A percentile compares a stretch with the other conserved stretches of the same genome.
Evolutionary conservation across 1,284 basidiomycete genomes (phyloP).

Genomic region (Volvariella volvacea): DNA sequence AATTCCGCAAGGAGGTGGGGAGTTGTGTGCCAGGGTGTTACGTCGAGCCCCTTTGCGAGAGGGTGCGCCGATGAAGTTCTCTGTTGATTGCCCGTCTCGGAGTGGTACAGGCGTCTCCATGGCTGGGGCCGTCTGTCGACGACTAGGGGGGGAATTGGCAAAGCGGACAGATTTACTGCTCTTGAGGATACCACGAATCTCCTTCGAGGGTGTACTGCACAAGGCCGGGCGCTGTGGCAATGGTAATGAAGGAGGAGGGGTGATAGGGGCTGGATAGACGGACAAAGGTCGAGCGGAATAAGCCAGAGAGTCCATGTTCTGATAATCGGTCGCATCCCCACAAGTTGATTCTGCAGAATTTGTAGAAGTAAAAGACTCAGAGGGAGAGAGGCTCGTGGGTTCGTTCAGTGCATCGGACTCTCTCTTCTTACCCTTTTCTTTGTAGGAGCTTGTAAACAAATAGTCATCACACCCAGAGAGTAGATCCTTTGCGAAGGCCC

Average conservation of each 20-base stretch:
- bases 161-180: constrained; percentile 34
- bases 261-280: constrained; percentile 1
- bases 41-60: too few species aligned
- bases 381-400: neutral
- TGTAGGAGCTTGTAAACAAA: constrained; percentile 3
- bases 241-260: constrained; percentile 17
- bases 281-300: constrained; percentile 7
- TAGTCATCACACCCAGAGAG: constrained; percentile 18
- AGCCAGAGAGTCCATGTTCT: neutral
- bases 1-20: neutral
- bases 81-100: too few species aligned
- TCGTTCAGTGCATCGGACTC: too few species aligned
- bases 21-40: too few species aligned
- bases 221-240: constrained; percentile 14
- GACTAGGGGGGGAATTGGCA: constrained; percentile 23
- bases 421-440: neutral
- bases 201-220: constrained; percentile 10
- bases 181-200: constrained; percentile 31
- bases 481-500: constrained; percentile 37
- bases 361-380: neutral
- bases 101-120: too few species aligned
- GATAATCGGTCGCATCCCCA: constrained; percentile 6
- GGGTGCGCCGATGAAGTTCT: too few species aligned
- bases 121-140: neutral
- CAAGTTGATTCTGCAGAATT: neutral